Percentiles rank a stretch among this genome's conserved stretches.
phyloP scores from a whole-genome alignment of 345 rosid species.

The Syzygium oleosum region DNA sequence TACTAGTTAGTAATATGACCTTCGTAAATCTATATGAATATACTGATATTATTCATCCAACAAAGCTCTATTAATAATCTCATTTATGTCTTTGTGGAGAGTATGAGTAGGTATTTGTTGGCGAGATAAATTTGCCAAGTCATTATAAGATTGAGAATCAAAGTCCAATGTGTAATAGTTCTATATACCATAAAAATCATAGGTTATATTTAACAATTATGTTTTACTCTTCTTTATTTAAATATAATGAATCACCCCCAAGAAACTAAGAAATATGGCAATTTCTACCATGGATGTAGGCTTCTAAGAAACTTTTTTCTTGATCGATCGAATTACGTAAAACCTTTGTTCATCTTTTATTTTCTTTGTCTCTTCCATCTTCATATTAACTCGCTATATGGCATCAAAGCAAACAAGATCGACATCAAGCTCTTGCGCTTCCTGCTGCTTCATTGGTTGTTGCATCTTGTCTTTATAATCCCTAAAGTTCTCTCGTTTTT shows the following conservation, averaged over 20 bases:
- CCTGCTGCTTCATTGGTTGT: background rate
- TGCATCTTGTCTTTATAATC: background rate
- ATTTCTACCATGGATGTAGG: background rate
- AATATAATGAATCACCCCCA: background rate
- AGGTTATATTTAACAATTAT: background rate
- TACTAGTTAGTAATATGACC: background rate
- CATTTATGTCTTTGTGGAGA: too few relatives aligned
- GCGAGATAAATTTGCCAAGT: background rate
- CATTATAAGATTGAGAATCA: background rate
- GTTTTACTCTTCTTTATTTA: background rate
- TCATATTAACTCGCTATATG: background rate
- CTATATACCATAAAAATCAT: background rate
- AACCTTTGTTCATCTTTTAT: background rate
- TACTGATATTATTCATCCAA: background rate
- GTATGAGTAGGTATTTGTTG: background rate
- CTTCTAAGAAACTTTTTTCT: background rate
- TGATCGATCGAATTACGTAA: background rate
- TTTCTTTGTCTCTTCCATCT: background rate
- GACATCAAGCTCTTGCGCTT: too few relatives aligned
- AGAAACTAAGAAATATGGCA: background rate
- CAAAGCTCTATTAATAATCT: background rate
- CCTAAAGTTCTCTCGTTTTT: background rate
- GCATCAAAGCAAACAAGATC: too few relatives aligned
- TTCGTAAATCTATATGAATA: background rate
- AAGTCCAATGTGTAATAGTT: background rate